Evolutionary conservation across 345 rosid genomes (phyloP), one percentile per base, ranked within the genome.

Genomic region (Camelina hispida): DNA sequence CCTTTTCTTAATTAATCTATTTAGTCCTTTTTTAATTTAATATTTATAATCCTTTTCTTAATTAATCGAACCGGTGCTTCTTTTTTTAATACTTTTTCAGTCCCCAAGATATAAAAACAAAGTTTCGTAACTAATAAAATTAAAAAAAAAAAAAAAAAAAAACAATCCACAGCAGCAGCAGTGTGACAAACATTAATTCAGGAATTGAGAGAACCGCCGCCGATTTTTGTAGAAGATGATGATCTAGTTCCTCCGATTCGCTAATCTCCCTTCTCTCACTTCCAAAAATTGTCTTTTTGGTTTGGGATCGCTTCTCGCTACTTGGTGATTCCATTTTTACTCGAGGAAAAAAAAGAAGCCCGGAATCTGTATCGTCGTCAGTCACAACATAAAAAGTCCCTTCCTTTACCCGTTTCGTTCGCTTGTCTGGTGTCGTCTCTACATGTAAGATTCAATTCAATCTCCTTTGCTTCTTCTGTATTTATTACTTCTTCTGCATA

Each of bases 381-480:
- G n/a, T n/a, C n/a, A 28, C 30, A 28, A 1, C 69, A 9, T 5
- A 28, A 8, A 52, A 68, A 68, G n/a, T 15, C 5, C 12, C 34
- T 69, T 32, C 55, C 20, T 56, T 28, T 43, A 43, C 13, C 8
- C 72, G 22, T 44, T 35, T 17, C 38, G 30, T 56, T 30, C 14
- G 38, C 47, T 25, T 38, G 5, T 34, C 51, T 50, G 43, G 10
- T 38, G n/a, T 8, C 10, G n/a, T 8, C 10, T 59, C 42, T 37
- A 8, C 13, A 9, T 72, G 76, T 72, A 62, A 72, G 69, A 25
- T 72, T 72, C 42, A 25, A 25, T 72, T 62, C 32, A 25, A 2
- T 72, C 52, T 61, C 43, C 6, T 57, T 67, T 14, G 20, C 48
- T 22, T 47, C 16, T 35, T 47, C 16, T 35, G 22, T 34, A 15